Conservation (phyloP, 2,329 filamentous ascomycete genomes). For the Diaporthe longicolla region DNA sequence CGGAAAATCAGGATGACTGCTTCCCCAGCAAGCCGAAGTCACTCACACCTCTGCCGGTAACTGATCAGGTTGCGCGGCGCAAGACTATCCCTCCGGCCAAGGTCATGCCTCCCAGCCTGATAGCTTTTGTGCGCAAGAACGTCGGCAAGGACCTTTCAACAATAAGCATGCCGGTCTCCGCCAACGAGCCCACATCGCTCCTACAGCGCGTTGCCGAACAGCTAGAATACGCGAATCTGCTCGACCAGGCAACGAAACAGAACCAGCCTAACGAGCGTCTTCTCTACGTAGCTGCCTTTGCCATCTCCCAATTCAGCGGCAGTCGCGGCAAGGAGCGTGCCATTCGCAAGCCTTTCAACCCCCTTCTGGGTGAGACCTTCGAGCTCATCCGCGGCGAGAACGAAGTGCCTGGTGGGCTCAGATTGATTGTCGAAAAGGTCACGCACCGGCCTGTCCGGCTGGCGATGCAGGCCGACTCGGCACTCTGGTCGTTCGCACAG, state of each 20-base stretch:
- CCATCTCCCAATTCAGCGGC: constrained; percentile 87
- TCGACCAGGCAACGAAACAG: constrained; percentile 80
- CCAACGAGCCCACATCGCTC: constrained; percentile 92
- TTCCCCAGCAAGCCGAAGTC: constrained; percentile 84
- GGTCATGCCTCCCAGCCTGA: constrained; percentile 87
- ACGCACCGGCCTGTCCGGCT: constrained; percentile 92
- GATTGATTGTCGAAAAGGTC: constrained; percentile 96
- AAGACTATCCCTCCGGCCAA: constrained; percentile 80
- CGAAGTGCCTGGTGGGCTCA: constrained; percentile 79
- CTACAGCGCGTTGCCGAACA: constrained; percentile 92
- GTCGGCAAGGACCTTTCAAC: constrained; percentile 97
- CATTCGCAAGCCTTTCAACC: constrained; percentile 97
- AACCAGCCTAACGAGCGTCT: constrained; percentile 77
- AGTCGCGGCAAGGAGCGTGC: constrained; percentile 89
- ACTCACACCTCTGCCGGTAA: constrained; percentile 82
- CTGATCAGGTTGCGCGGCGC: constrained; percentile 75
- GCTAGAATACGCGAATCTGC: constrained; percentile 88
- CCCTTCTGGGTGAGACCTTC: constrained; percentile 94
- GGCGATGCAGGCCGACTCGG: constrained; percentile 91
- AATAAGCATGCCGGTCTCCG: constrained; percentile 96
- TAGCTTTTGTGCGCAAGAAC: constrained; percentile 95
- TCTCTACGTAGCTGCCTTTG: constrained; percentile 90
- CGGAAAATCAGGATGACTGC: constrained; percentile 73
- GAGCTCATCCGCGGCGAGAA: constrained; percentile 91
- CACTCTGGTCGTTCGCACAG: constrained; percentile 88